Evolutionary conservation across 495 filamentous ascomycete genomes (phyloP), one percentile per base, ranked within the genome.

Genomic region (Tuber indicum): DNA sequence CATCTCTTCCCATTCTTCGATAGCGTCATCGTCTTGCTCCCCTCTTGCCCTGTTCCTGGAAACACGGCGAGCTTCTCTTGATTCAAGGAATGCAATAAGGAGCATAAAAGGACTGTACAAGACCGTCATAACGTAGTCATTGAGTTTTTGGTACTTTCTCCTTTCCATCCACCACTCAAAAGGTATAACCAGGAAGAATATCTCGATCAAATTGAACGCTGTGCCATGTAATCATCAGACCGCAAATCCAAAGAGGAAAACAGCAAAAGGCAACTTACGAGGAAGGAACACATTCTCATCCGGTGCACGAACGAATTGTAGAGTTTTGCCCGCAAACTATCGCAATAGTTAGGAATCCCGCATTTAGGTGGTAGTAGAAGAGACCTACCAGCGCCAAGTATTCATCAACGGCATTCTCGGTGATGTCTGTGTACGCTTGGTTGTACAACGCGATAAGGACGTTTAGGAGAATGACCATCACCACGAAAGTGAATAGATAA

Each of bases 221-320:
- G 26, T 66, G 32, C 36, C 58, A 36, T 17, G 32, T 19, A 77
- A 83, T 36, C 41, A 70, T n/a, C 21, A 58, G n/a, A 45, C 23
- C 46, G 6, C 17, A 9, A 39, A 39, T 76, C 36, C 46, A 44
- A 44, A 23, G 32, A 32, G 58, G 47, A 62, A 32, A 19, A 83
- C 86, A 79, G 52, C n/a, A 62, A 26, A 84, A 89, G 87, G 58
- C 32, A 36, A 36, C 58, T 66, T 19, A 66, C 58, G 93, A 8
- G 96, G 90, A 75, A 99, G 96, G 85, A 95, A 99, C 70, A 99
- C 96, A 80, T 99, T 98, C 84, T 98, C 96, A 81, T 98, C 96
- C 0, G 96, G 96, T 0, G 96, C 96, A 47, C 96, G 93, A 14
- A 98, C 93, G 81, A 97, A 99, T 81, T 94, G 92, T 87, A 98